Evolutionary conservation across 768 basidiomycete genomes (phyloP), one percentile per base, ranked within the genome.

Genomic region (Xerocomus potaroensis): DNA sequence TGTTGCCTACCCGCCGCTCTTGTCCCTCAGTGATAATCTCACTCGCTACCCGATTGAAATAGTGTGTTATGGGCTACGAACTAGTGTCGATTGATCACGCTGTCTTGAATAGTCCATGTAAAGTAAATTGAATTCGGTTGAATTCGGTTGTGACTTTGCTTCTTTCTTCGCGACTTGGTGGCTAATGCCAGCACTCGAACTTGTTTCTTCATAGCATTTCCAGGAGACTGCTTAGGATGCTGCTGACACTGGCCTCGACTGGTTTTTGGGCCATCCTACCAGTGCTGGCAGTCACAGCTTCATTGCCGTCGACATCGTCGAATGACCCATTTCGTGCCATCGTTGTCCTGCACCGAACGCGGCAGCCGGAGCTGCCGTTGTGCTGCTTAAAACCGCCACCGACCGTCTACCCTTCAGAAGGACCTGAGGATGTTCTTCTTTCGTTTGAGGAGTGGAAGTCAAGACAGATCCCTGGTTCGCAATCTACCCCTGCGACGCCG

Each of bases 371-470:
- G 37, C 76, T 63, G 8, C 84, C 81, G 3, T 57, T 87, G 41
- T 91, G 87, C 68, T 85, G 84, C 57, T 69, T 91, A 44, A 81
- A 76, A 37, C 78, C 83, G 5, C 60, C 63, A 1, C 58, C 67
- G 14, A 67, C 47, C 10, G 26, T 44, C 4, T 64, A 67, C 35
- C 62, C 77, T 3, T 62, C 69, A 31, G 75, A 79, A 34, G 68
- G 70, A 7, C 67, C 74, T 5, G 82, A 82, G 41, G 80, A 83
- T 43, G 66, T 84, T 5, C 67, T 91, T 18, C 76, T 90, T 18
- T 87, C 87, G 0, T 93, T 93, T 58, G 86, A 91, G 57, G 90
- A 91, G 54, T 93, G 90, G 90, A 90, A 90, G 59, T 79, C 79
- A 26, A 87, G 78, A 54, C 84, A 83, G 47, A 58, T 71, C 38